Evolutionary conservation across 1,284 basidiomycete species (phyloP).

Genomic region (Ceratobasidium sp.): DNA sequence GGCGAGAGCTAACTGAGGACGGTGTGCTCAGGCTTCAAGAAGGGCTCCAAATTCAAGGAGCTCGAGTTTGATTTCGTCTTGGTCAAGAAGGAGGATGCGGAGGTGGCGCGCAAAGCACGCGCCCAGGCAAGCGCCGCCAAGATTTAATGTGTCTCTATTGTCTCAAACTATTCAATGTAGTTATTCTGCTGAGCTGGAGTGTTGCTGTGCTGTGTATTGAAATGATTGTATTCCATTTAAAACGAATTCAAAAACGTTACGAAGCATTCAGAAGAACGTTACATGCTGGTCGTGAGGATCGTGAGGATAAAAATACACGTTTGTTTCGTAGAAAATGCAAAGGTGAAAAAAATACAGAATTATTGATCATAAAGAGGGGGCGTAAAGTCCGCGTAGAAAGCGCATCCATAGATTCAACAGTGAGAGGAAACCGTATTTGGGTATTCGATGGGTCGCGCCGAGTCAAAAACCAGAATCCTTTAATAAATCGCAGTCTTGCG

Average conservation of each 20-base stretch:
- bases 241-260: background rate
- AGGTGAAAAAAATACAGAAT: background rate
- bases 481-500: constrained; percentile 20
- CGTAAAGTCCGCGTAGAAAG: too few relatives aligned
- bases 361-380: too few relatives aligned
- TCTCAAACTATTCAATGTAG: background rate
- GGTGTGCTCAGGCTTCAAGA: constrained; percentile 66
- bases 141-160: background rate
- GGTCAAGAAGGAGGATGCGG: constrained; percentile 60
- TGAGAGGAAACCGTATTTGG: background rate
- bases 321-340: background rate
- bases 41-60: constrained; percentile 64
- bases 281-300: too few relatives aligned
- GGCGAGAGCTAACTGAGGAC: constrained; percentile 61
- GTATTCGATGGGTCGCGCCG: background rate
- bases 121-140: constrained; percentile 44
- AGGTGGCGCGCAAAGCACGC: constrained; percentile 44
- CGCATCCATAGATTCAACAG: too few relatives aligned
- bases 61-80: constrained; percentile 68
- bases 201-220: background rate
- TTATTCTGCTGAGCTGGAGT: background rate
- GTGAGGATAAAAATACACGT: background rate
- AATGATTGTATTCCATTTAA: constrained; percentile 16
- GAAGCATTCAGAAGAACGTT: background rate
- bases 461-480: background rate